A percentile compares a stretch with the other conserved stretches of the same genome.
phyloP scores from a whole-genome alignment of 2,329 filamentous ascomycete species.

The Phyllachora maydis region DNA sequence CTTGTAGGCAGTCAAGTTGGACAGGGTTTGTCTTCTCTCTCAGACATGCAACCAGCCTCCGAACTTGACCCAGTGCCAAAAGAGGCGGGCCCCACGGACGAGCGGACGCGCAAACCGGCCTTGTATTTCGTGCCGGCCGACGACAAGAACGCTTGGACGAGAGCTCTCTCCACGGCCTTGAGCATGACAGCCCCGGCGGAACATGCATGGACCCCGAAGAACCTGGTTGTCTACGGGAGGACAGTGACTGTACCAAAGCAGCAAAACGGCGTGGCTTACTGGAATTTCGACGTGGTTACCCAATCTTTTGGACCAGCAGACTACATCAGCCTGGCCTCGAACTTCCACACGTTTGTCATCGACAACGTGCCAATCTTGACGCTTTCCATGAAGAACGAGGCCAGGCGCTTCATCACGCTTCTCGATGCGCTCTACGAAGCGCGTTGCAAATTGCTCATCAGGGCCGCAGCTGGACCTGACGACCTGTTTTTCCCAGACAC shows the following conservation, averaged over 20 bases:
- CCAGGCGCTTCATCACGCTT: conserved; percentile 59
- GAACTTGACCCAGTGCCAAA: neutral
- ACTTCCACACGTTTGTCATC: conserved; percentile 59
- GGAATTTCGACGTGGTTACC: conserved; percentile 50
- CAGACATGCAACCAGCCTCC: no score
- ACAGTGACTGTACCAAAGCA: conserved; percentile 36
- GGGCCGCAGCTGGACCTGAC: conserved; percentile 47
- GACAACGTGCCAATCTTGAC: conserved; percentile 49
- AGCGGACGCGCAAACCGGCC: conserved; percentile 3
- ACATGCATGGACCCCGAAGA: conserved; percentile 19
- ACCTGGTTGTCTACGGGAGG: conserved; percentile 40
- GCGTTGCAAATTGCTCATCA: conserved; percentile 54
- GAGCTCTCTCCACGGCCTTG: neutral
- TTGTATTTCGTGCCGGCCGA: conserved; percentile 8
- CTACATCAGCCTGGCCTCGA: conserved; percentile 64
- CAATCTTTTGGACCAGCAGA: conserved; percentile 55
- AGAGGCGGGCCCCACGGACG: no score
- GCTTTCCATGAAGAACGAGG: conserved; percentile 56
- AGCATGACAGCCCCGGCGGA: neutral
- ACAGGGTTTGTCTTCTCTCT: no score
- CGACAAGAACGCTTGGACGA: conserved; percentile 9
- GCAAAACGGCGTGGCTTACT: conserved; percentile 34
- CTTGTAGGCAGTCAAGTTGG: no score
- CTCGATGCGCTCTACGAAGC: conserved; percentile 67
- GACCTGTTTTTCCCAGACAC: conserved; percentile 57